Evolutionary conservation across 345 rosid genomes (phyloP), one percentile per base, ranked within the genome.

Genomic region (Leavenworthia alabamica): DNA sequence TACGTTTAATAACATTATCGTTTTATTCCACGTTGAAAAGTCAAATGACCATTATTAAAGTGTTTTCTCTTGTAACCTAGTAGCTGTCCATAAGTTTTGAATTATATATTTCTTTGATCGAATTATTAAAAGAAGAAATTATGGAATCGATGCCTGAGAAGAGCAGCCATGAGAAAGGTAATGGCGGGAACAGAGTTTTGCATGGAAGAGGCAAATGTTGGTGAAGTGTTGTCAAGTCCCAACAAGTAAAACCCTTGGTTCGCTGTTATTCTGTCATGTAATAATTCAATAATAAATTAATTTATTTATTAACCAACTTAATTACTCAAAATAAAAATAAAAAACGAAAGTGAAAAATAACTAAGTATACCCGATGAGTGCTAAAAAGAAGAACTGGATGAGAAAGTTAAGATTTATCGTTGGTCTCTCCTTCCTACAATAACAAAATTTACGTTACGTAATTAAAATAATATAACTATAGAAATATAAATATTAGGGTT

Each of bases 381-480:
- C 99, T 5, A 93, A 77, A 58, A 89, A 37, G 77, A 93, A 89
- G 89, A 93, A 93, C 82, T 93, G 99, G 4, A 83, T 28, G 62
- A 82, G 79, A 64, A 93, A 82, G 61, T 89, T 93, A 27, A 85
- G 78, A 48, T 77, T 82, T 50, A 93, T 77, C 22, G 86, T 83
- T n/a, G 99, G 99, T 65, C 99, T 80, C 77, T 93, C 94, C 76
- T 93, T 93, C 84, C 99, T 93, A n/a, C n/a, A n/a, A n/a, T n/a
- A n/a, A n/a, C n/a, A n/a, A n/a, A n/a, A n/a, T n/a, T n/a, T n/a
- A n/a, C n/a, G n/a, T n/a, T n/a, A n/a, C n/a, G n/a, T n/a, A n/a
- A n/a, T n/a, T n/a, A n/a, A n/a, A n/a, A n/a, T n/a, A n/a, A 80
- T 28, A 46, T 45, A n/a, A 37, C 3, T 11, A 6, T 58, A 41